Base-by-base conservation (phyloP, 169 alveolate species). In the Eimeria tenella region DNA sequence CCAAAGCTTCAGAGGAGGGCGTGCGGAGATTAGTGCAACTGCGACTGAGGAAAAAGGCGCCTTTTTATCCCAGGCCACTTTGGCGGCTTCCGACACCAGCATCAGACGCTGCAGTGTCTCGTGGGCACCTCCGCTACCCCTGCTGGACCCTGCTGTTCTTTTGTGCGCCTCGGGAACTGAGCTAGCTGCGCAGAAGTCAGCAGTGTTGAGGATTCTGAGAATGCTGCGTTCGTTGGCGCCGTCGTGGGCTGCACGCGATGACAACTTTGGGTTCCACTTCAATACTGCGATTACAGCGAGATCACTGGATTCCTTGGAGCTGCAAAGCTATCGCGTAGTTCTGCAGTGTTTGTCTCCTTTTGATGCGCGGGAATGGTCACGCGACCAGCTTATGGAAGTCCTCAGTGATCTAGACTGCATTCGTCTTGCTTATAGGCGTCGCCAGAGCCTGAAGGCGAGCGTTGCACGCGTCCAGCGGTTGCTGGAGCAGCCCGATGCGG, bases 181-280 rank as follows among this genome's bases (percentile, higher is more conserved):
- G 74, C 49, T 91, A 63, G 94, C 68, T 5, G 94, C 94, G 23
- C 91, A 91, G 91, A 91, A 91, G 91, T 62, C 90, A 21, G 90
- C 94, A 8, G 53, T 91, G 23, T 60, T 91, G 49, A 49, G 88
- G 25, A 49, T 77, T 4, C 86, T 91, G 62, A 56, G 94, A 74
- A 86, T 73, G 84, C 65, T 91, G 90, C 94, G 94, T 15, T 52
- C 91, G n/a, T 77, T 79, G 83, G 94, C 94, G 25, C 94, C 94
- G 8, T 77, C 94, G 8, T 91, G 94, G 94, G 94, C 91, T 23
- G 63, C 94, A 9, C 94, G 83, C 25, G 91, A 91, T 55, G 90
- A 73, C 70, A 86, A 86, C 60, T 91, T 91, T 58, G 94, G 91
- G 63, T 91, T 63, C 55, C 94, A 91, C 86, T 86, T 91, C 25